Conservation (phyloP, 2,329 filamentous ascomycete species). For the Neofusicoccum ribis region DNA sequence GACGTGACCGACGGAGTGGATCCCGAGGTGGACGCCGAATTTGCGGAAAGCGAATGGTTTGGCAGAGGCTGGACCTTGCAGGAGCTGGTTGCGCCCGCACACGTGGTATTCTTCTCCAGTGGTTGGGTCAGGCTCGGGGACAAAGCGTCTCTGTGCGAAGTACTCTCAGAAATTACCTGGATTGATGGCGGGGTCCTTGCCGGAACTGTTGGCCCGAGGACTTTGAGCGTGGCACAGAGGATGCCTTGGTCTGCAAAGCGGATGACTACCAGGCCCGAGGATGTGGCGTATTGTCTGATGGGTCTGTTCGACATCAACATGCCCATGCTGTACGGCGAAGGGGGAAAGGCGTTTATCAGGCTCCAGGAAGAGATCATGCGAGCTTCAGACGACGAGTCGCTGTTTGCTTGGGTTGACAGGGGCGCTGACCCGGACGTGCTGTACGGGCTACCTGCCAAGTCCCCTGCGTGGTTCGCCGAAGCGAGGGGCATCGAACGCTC, state of each 20-base stretch:
- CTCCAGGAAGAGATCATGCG: slow-evolving; percentile 20
- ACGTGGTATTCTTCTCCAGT: slow-evolving; percentile 11
- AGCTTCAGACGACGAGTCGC: slow-evolving; percentile 9
- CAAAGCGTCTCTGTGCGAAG: neutral
- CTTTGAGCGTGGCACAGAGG: slow-evolving; percentile 4
- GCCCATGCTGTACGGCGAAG: slow-evolving; percentile 20
- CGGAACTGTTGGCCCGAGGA: neutral
- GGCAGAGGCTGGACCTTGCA: slow-evolving; percentile 20
- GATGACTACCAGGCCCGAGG: slow-evolving; percentile 2
- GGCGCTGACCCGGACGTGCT: neutral
- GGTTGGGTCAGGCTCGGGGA: neutral
- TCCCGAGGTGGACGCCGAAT: too few relatives aligned
- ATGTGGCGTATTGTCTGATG: slow-evolving; percentile 19
- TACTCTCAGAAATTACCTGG: neutral
- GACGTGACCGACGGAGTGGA: slow-evolving; percentile 17
- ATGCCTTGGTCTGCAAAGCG: slow-evolving; percentile 18
- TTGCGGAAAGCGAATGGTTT: slow-evolving; percentile 16
- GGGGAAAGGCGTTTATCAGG: slow-evolving; percentile 19
- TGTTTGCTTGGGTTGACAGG: slow-evolving; percentile 11
- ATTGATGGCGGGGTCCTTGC: neutral
- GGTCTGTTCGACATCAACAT: slow-evolving; percentile 21
- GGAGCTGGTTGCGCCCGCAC: slow-evolving; percentile 19
- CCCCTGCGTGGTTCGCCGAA: too few relatives aligned
- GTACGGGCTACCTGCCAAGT: neutral
- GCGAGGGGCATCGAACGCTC: neutral